phyloP scores from a whole-genome alignment of 208 protist genomes.

The Leishmania tarentolae region DNA sequence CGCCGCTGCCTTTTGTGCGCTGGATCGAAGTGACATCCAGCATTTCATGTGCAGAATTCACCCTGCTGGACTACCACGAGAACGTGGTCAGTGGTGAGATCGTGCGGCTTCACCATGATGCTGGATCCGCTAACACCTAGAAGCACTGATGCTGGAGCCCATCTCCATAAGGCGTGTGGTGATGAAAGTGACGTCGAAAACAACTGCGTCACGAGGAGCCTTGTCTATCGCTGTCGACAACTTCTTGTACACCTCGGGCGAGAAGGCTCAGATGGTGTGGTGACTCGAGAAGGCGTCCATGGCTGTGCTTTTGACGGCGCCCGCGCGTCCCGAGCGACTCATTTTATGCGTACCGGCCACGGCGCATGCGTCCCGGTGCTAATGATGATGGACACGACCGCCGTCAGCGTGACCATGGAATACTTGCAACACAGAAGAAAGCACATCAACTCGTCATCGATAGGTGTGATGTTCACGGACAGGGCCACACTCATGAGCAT shows the following conservation, averaged over 20 bases:
- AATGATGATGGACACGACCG: slow-evolving; percentile 54
- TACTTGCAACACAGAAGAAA: slow-evolving; percentile 50
- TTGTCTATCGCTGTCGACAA: slow-evolving; percentile 43
- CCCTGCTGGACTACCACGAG: slow-evolving; percentile 56
- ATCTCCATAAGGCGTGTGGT: slow-evolving; percentile 47
- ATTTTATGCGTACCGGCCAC: slow-evolving; percentile 49
- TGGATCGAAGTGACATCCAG: slow-evolving; percentile 45
- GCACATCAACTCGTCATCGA: slow-evolving; percentile 53
- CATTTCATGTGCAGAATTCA: slow-evolving; percentile 46
- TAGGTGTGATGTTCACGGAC: slow-evolving; percentile 47
- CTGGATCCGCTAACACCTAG: slow-evolving; percentile 59
- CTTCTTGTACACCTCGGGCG: slow-evolving; percentile 52
- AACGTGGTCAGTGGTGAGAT: slow-evolving; percentile 60
- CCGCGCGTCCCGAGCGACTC: slow-evolving; percentile 55
- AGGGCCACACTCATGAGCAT: slow-evolving; percentile 50
- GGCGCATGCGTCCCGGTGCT: slow-evolving; percentile 52
- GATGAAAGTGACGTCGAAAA: slow-evolving; percentile 37
- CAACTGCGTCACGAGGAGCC: slow-evolving; percentile 43
- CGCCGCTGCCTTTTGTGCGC: slow-evolving; percentile 51
- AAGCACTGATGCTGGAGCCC: slow-evolving; percentile 35
- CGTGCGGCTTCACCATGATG: slow-evolving; percentile 39
- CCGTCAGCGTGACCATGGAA: slow-evolving; percentile 56
- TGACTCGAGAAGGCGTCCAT: slow-evolving; percentile 69
- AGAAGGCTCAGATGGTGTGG: slow-evolving; percentile 65
- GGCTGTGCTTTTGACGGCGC: slow-evolving; percentile 53